phyloP scores from a whole-genome alignment of 768 basidiomycete species.

The Termitomyces eurrhizus region DNA sequence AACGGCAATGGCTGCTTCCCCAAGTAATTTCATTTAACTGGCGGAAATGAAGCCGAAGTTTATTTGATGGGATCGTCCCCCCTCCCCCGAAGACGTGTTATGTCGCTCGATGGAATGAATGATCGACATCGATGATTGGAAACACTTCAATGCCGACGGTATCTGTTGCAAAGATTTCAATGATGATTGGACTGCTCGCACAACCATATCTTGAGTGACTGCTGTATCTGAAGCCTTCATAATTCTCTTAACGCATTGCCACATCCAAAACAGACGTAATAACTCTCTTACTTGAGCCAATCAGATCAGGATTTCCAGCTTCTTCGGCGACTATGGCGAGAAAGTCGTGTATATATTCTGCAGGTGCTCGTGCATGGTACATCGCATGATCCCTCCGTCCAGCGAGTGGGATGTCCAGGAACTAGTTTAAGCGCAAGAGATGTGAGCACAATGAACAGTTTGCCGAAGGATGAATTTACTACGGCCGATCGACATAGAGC shows the following conservation, averaged over 20 bases:
- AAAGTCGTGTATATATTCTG: constrained; percentile 69
- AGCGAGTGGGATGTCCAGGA: constrained; percentile 51
- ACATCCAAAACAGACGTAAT: background rate
- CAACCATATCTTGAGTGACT: constrained; percentile 64
- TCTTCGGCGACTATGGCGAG: constrained; percentile 85
- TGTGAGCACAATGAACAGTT: constrained; percentile 83
- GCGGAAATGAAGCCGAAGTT: too few species aligned
- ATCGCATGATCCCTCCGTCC: constrained; percentile 72
- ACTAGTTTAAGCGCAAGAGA: constrained; percentile 71
- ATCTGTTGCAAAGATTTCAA: constrained; percentile 50
- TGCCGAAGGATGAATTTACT: constrained; percentile 76
- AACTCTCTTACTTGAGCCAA: constrained; percentile 72
- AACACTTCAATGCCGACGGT: constrained; percentile 69
- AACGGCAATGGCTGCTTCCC: too few species aligned
- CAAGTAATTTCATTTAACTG: too few species aligned
- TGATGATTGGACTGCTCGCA: constrained; percentile 59
- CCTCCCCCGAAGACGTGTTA: constrained; percentile 67
- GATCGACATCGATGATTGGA: constrained; percentile 78
- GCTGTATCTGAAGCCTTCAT: constrained; percentile 56
- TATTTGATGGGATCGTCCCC: too few species aligned
- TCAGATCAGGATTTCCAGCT: constrained; percentile 67
- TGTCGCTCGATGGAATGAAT: constrained; percentile 68
- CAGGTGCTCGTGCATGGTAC: constrained; percentile 54
- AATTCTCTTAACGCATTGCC: background rate
- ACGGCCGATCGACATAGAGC: constrained; percentile 54